Base-by-base conservation (phyloP, 169 alveolate species). In the Eimeria brunetti region DNA sequence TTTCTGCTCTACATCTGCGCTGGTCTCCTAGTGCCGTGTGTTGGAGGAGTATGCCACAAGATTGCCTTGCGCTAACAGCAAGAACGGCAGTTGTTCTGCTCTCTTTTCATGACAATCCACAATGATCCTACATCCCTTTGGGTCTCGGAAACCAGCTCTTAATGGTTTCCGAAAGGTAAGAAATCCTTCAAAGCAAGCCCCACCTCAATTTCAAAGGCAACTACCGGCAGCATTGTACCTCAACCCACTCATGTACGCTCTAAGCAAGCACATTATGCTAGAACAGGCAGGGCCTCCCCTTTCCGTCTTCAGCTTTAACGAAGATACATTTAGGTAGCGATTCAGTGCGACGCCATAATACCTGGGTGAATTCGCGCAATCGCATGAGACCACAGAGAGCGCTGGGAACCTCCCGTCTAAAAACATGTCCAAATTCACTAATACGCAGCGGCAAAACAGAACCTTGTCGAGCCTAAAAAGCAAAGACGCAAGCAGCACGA, bases 351-450 rank as follows among this genome's bases (percentile, higher is more conserved):
- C 41, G 41, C 36, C 22, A 22, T 22, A 44, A 9, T 44, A 85
- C 96, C 81, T 94, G 96, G 33, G 96, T 94, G 80, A 94, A 94
- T 94, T 85, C 94, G 36, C 96, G 71, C 88, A 94, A 20, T 53
- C 98, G 97, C 18, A 99, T 98, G 53, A 99, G 98, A 51, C 99
- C 99, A 73, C 99, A 97, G 56, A 99, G 98, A 58, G 99, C 99
- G 30, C 99, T 99, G 5, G 99, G 96, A 56, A 99, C 97, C 97
- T 99, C 99, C 96, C 99, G 99, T 96, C 99, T 98, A 96, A 99
- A 99, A 51, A 99, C 97, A 24, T 99, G 99, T 0, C 99, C 99
- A 96, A 99, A 99, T 95, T 99, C 99, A 14, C 99, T 99, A 96
- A 99, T 97, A 96, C 99, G 98, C 44, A 99, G 78, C 5, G 99